A percentile compares a stretch with the other conserved stretches of the same genome.
These are phyloP conservation scores for Amylostereum areolatum DNA, from an alignment of 1,284 basidiomycete species.

Conservation along the genomic window DNA sequence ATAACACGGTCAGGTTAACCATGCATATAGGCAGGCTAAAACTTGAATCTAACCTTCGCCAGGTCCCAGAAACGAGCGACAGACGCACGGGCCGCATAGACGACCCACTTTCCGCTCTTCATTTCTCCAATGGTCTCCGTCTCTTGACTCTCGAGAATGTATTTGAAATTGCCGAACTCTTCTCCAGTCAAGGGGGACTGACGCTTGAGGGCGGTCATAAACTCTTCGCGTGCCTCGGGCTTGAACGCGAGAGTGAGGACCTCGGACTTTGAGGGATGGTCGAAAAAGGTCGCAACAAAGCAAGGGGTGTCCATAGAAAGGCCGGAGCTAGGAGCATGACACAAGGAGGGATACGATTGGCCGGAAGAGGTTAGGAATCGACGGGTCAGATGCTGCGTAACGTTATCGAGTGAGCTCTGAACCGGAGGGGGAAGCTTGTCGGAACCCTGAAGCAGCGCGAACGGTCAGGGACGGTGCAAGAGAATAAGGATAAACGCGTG, in stretches of 20 bases:
- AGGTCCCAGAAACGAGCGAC: conserved; percentile 84
- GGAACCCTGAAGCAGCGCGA: not conserved
- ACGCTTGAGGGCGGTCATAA: conserved; percentile 38
- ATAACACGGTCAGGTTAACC: no score
- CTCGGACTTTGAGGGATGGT: conserved; percentile 29
- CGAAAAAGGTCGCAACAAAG: conserved; percentile 31
- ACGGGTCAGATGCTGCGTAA: conserved; percentile 42
- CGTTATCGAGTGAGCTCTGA: conserved; percentile 35
- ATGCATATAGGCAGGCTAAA: conserved; percentile 6
- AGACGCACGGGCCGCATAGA: conserved; percentile 78
- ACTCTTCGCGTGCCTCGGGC: conserved; percentile 44
- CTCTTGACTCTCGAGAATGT: conserved; percentile 29
- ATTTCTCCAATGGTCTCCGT: conserved; percentile 53
- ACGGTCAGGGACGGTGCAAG: not conserved
- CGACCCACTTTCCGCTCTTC: conserved; percentile 79
- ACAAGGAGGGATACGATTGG: conserved; percentile 20
- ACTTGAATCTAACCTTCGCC: conserved; percentile 52
- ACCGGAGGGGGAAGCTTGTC: conserved; percentile 12
- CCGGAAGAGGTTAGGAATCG: conserved; percentile 36
- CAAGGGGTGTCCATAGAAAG: conserved; percentile 25
- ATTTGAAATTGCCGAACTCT: conserved; percentile 31
- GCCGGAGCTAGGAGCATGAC: conserved; percentile 21
- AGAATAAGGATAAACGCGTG: not conserved
- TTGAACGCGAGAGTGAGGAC: conserved; percentile 57
- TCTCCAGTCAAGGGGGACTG: conserved; percentile 29